Evolutionary conservation across 179 eudicot species (phyloP), one percentile per base, ranked within the genome.

Genomic region (Spergularia azorica): DNA sequence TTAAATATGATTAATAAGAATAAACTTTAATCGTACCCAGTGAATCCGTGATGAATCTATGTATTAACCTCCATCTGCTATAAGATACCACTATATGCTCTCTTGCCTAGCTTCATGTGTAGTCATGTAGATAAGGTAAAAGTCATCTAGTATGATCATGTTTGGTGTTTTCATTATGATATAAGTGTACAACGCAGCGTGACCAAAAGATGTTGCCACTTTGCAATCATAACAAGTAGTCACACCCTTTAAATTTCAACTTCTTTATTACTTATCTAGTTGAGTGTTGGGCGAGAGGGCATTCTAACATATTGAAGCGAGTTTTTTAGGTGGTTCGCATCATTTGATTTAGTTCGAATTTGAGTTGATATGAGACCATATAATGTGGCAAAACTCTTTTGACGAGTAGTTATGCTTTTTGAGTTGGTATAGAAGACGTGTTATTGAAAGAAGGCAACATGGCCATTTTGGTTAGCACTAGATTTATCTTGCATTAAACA

Each of bases 381-480:
- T 26, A 26, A 26, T 26, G 32, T 2, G 32, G 32, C n/a, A n/a
- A n/a, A 57, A 6, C 8, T n/a, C 7, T 3, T 58, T 63, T 36
- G 36, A 12, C 48, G 38, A 2, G 38, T 63, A 32, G 48, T 36
- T 65, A 20, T 3, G n/a, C 21, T 3, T 65, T 65, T 65, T 39
- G 21, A 65, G 46, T 12, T 39, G 48, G 48, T 4, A 43, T 6
- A 54, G 57, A 10, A 14, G 16, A 6, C 16, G 9, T 15, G 52
- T 10, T n/a, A 41, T 56, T 57, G 48, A 43, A 5, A 12, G 67
- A 52, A 59, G 32, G 70, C 75, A 79, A 46, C 76, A 67, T 65
- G 84, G 87, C 70, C 63, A 79, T 54, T 76, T 68, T 73, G 75
- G 87, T 79, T 77, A 78, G 32, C 67, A 64, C 9, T 0, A 12